Evolutionary conservation across 495 filamentous ascomycete genomes (phyloP).

Genomic region (Wilcoxina mikolae): DNA sequence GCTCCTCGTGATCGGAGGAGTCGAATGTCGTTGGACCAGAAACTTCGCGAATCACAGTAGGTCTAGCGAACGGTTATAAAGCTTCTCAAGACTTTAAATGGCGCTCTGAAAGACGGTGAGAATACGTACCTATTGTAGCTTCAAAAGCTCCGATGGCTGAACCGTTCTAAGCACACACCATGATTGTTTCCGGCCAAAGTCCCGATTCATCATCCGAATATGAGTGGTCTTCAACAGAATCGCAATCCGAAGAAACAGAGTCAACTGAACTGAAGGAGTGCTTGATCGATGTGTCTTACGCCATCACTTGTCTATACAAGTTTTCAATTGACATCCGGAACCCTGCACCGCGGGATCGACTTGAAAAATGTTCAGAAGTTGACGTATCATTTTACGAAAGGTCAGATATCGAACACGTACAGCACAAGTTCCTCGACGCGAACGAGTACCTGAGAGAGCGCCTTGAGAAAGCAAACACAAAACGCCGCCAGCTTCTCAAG

Average conservation of each 20-base stretch:
- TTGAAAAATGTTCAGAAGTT: slow-evolving; percentile 18
- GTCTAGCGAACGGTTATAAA: not conserved
- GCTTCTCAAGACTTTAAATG: not conserved
- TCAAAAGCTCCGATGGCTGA: not conserved
- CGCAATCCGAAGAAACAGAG: not conserved
- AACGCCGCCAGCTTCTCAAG: slow-evolving; percentile 19
- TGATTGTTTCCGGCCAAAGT: not conserved
- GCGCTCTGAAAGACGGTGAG: not conserved
- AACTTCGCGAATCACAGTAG: not conserved
- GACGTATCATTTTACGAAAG: slow-evolving; percentile 28
- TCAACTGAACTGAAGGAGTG: not conserved
- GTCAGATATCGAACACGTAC: slow-evolving; percentile 25
- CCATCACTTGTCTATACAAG: slow-evolving; percentile 18
- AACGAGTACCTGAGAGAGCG: slow-evolving; percentile 18
- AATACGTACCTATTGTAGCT: not conserved
- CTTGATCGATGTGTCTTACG: not conserved
- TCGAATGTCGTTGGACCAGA: too few relatives aligned
- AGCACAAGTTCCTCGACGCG: not conserved
- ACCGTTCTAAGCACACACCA: not conserved
- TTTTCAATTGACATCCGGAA: slow-evolving; percentile 14
- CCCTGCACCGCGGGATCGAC: slow-evolving; percentile 28
- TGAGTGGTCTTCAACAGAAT: not conserved
- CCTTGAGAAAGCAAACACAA: slow-evolving; percentile 30
- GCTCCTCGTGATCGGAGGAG: not conserved
- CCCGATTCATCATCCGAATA: too few relatives aligned